Conservation (phyloP, 805 yeast genomes). For the Citeromyces matritensis region DNA sequence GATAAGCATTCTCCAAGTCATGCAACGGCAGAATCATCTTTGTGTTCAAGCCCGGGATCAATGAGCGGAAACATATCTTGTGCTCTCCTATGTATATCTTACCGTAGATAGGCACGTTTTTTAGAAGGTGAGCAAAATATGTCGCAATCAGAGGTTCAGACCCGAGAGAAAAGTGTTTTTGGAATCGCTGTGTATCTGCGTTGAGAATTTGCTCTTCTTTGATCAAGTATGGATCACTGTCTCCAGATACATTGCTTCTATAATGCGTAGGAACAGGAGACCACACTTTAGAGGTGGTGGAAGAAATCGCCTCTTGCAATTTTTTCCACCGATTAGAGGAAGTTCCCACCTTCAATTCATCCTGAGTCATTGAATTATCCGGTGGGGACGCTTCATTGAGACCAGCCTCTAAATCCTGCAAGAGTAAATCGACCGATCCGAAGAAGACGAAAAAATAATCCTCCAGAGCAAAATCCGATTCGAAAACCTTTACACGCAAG, state of each 20-base stretch:
- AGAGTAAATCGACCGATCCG: conserved; percentile 27
- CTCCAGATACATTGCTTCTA: conserved; percentile 21
- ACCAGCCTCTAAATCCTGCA: conserved; percentile 20
- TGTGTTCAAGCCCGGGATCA: conserved; percentile 64
- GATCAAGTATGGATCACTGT: conserved; percentile 34
- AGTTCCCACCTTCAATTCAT: no score
- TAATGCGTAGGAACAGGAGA: conserved; percentile 50
- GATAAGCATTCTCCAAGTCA: conserved; percentile 57
- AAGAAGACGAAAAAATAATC: conserved; percentile 61
- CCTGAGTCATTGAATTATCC: no score
- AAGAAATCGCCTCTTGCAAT: conserved; percentile 3
- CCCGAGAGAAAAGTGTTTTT: conserved; percentile 48
- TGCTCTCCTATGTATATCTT: conserved; percentile 58
- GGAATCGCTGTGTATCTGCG: conserved; percentile 41
- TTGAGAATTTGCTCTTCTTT: conserved; percentile 24
- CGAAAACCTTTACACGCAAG: conserved; percentile 45
- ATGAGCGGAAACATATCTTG: conserved; percentile 66
- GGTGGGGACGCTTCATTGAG: no score
- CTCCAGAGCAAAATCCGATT: conserved; percentile 42
- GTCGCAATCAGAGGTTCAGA: conserved; percentile 42
- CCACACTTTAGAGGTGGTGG: conserved; percentile 24
- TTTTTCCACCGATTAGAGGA: no score
- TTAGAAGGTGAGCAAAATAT: conserved; percentile 54
- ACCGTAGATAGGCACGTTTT: conserved; percentile 72
- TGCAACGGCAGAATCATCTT: conserved; percentile 68